Base-by-base conservation (phyloP, 331 rosid genomes). In the Malus hybrid region DNA sequence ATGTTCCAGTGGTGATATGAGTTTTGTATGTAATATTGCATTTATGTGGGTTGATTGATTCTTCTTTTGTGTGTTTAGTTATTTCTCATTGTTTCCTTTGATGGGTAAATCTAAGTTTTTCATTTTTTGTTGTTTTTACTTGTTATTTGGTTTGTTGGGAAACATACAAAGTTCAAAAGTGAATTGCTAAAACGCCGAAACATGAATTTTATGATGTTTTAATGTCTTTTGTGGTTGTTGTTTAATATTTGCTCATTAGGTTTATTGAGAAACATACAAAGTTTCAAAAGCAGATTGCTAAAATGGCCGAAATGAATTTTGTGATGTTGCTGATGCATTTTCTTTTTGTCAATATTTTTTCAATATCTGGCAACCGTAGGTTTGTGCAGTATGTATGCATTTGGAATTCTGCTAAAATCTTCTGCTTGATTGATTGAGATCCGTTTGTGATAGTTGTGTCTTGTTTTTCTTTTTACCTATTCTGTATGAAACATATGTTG, bases 351-450 rank as follows among this genome's bases (percentile, higher is more conserved):
- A 29, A 48, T 29, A 22, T 71, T 57, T 19, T 59, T 71, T 20
- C 60, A 10, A 1, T 44, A 19, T 76, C 10, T 77, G 59, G 67
- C 46, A 33, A n/a, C 59, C 32, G 28, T 74, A 44, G 46, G 33
- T 72, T 73, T 64, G 44, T 64, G 28, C 59, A 7, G 61, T 76
- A 18, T 31, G 69, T 65, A 65, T 59, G 28, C 54, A 61, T 39
- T 66, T 76, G 73, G n/a, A 65, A 64, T 61, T 60, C 24, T 79
- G 70, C 65, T 73, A 16, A 55, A 57, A 24, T 67, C 63, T 31
- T 10, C 3, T 48, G 54, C 32, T 68, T 71, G 65, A 36, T 14
- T 42, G 34, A 32, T 50, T 80, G 74, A 75, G 86, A 80, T 77
- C 83, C 82, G 36, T 61, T 22, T 69, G 74, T 72, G 75, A 69